phyloP scores from a whole-genome alignment of 2,329 filamentous ascomycete genomes.

The Knufia petricola region DNA sequence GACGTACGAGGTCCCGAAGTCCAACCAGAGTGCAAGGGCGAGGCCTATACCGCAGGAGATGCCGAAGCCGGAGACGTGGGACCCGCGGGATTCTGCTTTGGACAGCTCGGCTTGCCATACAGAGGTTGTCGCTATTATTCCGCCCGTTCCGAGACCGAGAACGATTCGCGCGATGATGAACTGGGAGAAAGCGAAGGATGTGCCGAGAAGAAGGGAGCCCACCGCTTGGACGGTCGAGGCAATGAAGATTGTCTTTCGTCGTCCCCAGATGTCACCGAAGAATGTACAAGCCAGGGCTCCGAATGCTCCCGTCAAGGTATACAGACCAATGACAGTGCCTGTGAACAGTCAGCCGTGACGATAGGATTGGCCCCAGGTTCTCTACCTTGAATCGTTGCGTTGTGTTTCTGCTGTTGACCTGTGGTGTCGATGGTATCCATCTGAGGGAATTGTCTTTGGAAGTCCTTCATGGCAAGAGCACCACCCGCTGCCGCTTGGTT shows the following conservation, averaged over 20 bases:
- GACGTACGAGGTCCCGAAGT: constrained; percentile 3
- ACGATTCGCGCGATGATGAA: constrained; percentile 39
- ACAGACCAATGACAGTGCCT: constrained; percentile 29
- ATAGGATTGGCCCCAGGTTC: no score
- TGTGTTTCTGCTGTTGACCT: background rate
- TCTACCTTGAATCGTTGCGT: constrained; percentile 12
- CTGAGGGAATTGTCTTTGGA: constrained; percentile 45
- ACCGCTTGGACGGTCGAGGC: constrained; percentile 34
- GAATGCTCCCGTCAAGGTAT: constrained; percentile 41
- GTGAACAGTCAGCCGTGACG: no score
- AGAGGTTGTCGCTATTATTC: constrained; percentile 32
- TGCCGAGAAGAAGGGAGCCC: constrained; percentile 34
- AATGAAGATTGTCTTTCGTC: constrained; percentile 34
- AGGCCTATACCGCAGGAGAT: background rate
- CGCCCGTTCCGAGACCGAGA: constrained; percentile 28
- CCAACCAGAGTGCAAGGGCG: background rate
- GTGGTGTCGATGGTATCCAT: constrained; percentile 32
- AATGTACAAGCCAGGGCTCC: constrained; percentile 43
- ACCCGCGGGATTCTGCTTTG: constrained; percentile 41
- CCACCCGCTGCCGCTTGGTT: constrained; percentile 57
- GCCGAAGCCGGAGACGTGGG: constrained; percentile 45
- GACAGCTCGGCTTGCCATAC: constrained; percentile 38
- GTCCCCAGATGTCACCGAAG: constrained; percentile 40
- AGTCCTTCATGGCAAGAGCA: constrained; percentile 58
- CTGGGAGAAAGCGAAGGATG: constrained; percentile 32